Evolutionary conservation across 768 basidiomycete species (phyloP), one percentile per base, ranked within the genome.

Genomic region (Trametes sanguinea): DNA sequence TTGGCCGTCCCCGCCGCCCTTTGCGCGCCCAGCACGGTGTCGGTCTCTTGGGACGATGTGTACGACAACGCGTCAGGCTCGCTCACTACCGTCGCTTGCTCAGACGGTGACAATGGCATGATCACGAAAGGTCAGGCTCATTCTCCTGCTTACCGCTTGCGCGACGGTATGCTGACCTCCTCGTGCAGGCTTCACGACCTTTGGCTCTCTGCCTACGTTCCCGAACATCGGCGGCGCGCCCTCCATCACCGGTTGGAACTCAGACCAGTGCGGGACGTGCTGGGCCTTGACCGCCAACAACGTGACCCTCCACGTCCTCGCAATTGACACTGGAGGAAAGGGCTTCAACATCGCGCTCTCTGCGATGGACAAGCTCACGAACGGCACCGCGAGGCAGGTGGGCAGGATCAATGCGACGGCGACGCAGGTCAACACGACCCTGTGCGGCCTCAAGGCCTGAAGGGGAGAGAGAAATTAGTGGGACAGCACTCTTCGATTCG

Each of bases 191-290:
- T 87, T 77, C 73, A 77, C 74, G 3, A 85, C 80, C 40, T 83
- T 87, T 54, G 78, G 75, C 11, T 72, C 74, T 39, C 71, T 89
- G 30, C 85, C 86, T 2, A 73, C 72, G 45, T 89, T 86, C 77
- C 85, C 87, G 1, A 68, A 76, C 71, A 84, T 89, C 67, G 86
- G 85, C 32, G 86, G 83, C 1, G 82, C 78, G 0, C 74, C 77
- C 16, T 83, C 78, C 33, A 74, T 89, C 54, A 63, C 54, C 0
- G 80, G 78, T 30, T 88, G 75, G 73, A 78, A 83, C 68, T 86
- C 84, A 1, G 61, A 71, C 1, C 75, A 77, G 44, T 89, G 87
- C 65, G 85, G 85, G 2, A 78, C 80, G 27, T 89, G 88, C 72
- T 89, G 85, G 85, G 54, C 76, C 61, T 68, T 88, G 63, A 78